phyloP scores from a whole-genome alignment of 2,329 filamentous ascomycete genomes.

The Phaeosphaeria sp. region DNA sequence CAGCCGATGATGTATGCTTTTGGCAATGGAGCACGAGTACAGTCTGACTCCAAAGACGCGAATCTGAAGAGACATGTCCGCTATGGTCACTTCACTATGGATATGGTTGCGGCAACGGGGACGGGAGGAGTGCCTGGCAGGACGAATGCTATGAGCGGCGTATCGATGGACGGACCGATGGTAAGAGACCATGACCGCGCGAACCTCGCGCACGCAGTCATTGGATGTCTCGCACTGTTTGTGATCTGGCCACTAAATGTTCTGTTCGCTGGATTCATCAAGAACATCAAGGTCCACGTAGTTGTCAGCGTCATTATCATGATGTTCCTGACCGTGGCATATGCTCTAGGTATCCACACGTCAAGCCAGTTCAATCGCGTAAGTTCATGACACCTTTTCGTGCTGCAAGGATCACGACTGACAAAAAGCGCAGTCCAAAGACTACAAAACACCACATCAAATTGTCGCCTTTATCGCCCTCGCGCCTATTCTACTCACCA shows the following conservation, averaged over 20 bases:
- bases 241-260: constrained; percentile 41
- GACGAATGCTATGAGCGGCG: constrained; percentile 24
- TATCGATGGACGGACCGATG: constrained; percentile 29
- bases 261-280: constrained; percentile 47
- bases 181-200: constrained; percentile 35
- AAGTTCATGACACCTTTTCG: constrained; percentile 16
- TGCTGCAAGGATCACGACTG: not conserved
- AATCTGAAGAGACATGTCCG: constrained; percentile 46
- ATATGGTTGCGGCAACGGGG: constrained; percentile 49
- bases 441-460: constrained; percentile 56
- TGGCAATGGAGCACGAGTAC: constrained; percentile 38
- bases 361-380: constrained; percentile 50
- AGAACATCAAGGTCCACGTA: constrained; percentile 52
- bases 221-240: constrained; percentile 43
- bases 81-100: constrained; percentile 52
- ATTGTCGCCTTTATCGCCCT: constrained; percentile 59
- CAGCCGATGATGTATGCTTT: constrained; percentile 55
- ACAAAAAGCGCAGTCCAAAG: constrained; percentile 43
- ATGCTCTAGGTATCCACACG: constrained; percentile 52
- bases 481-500: constrained; percentile 34
- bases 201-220: constrained; percentile 39
- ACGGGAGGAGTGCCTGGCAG: constrained; percentile 43
- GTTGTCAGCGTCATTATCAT: constrained; percentile 48
- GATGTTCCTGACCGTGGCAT: constrained; percentile 47
- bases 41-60: constrained; percentile 40